Base-by-base conservation (phyloP, 1,284 basidiomycete species). In the Cryptococcus sp. region DNA sequence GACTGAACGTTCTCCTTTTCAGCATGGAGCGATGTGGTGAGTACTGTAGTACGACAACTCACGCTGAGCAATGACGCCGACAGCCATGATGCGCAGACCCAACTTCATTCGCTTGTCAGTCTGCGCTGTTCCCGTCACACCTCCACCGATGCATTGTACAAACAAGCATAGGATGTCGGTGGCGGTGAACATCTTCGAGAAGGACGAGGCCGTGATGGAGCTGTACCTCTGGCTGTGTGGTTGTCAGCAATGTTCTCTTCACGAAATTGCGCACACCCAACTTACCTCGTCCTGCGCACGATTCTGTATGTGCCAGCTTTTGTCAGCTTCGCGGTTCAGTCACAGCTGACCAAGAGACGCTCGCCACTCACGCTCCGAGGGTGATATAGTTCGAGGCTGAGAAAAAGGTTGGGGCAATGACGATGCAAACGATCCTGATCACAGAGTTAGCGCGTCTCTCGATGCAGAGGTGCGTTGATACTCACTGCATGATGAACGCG, bases 351-450 rank as follows among this genome's bases (percentile, higher is more conserved):
- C 42, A 45, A 35, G 31, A 35, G 10, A 13, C 10, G 13, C 13
- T 35, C 31, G 31, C 13, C 42, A 61, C 63, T 56, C 47, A 65
- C 62, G 47, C 59, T 0, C 72, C 72, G 10, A 78, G 69, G 15
- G 74, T 46, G 56, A 73, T 61, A 51, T 74, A 76, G 57, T 71
- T 70, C n/a, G 64, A 67, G 0, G 72, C 74, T n/a, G 70, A 66
- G 62, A 70, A 65, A 62, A 76, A 74, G 0, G 70, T 69, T 8
- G 74, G 73, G 0, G 60, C 64, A 51, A 75, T 62, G 47, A 75
- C 66, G 40, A 71, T 55, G 27, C 62, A 67, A 42, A 60, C 57
- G 57, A 72, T 69, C 48, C 65, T 68, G 48, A n/a, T 8, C 1
- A 13, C 16, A 19, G 42, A 35, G 31, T 35, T 2, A 35, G 31